These are phyloP conservation scores for Rhodotorula sp. DNA, from an alignment of 1,284 basidiomycete genomes.

Conservation along the genomic window DNA sequence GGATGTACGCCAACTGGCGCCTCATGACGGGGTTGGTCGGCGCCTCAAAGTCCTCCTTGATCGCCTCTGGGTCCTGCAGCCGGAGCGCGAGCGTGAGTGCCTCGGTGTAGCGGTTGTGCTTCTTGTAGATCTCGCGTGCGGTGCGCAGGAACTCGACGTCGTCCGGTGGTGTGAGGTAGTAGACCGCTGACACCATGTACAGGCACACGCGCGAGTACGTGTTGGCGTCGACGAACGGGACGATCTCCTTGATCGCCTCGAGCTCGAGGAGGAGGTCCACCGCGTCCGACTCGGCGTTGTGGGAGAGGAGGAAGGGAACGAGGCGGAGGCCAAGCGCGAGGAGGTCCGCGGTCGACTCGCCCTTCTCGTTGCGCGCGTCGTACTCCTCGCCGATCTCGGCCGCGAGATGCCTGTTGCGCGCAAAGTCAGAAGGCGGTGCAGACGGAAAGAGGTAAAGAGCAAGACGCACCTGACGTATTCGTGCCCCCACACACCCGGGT, in stretches of 20 bases:
- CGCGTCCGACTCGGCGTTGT: slow-evolving; percentile 98
- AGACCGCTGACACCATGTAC: slow-evolving; percentile 96
- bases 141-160: slow-evolving; percentile 87
- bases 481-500: slow-evolving; percentile 96
- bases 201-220: slow-evolving; percentile 92
- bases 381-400: slow-evolving; percentile 97
- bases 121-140: slow-evolving; percentile 86
- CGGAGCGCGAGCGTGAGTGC: slow-evolving; percentile 85
- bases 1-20: slow-evolving; percentile 89
- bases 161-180: slow-evolving; percentile 89
- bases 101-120: slow-evolving; percentile 86
- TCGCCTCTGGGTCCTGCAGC: slow-evolving; percentile 76
- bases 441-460: not conserved
- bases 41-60: slow-evolving; percentile 81
- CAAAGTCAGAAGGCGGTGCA: not conserved
- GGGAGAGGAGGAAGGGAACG: slow-evolving; percentile 85
- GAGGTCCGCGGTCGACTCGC: slow-evolving; percentile 65
- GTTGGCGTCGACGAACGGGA: slow-evolving; percentile 75
- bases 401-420: slow-evolving; percentile 68
- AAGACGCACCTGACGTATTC: slow-evolving; percentile 74
- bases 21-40: slow-evolving; percentile 91
- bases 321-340: slow-evolving; percentile 79
- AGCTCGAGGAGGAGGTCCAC: slow-evolving; percentile 94
- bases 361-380: slow-evolving; percentile 57
- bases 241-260: slow-evolving; percentile 82